A percentile compares a stretch with the other conserved stretches of the same genome.
Conservation (phyloP, 106 monocot genomes). For the Acorus gramineus region DNA sequence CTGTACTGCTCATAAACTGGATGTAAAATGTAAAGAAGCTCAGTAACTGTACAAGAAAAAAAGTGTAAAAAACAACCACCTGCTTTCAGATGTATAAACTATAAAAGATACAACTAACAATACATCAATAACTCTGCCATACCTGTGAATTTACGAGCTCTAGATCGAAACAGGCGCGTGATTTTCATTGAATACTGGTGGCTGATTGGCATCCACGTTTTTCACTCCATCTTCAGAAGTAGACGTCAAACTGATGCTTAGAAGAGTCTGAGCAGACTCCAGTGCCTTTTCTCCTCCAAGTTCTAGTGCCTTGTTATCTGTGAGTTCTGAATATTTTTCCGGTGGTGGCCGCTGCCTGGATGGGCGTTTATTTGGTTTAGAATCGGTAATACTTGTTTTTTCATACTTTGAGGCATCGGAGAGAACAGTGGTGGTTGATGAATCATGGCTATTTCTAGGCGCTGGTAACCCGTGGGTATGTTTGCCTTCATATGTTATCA, state of each 20-base stretch:
- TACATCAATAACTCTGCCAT: constrained; percentile 8
- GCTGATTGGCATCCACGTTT: constrained; percentile 27
- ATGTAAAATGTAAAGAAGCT: no score
- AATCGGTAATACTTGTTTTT: constrained; percentile 3
- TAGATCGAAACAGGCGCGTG: constrained; percentile 42
- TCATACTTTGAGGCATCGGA: neutral
- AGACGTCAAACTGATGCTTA: constrained; percentile 37
- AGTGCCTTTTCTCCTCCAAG: constrained; percentile 32
- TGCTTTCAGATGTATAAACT: neutral
- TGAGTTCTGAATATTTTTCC: neutral
- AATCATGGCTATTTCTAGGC: constrained; percentile 17
- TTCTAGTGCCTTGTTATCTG: constrained; percentile 21
- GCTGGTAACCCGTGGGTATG: constrained; percentile 69
- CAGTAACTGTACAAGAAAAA: no score
- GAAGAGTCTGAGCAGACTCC: constrained; percentile 60
- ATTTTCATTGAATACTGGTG: constrained; percentile 30
- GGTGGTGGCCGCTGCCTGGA: no score
- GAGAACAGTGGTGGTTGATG: neutral
- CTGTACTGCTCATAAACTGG: no score
- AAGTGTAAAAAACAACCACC: no score
- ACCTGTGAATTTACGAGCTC: constrained; percentile 28
- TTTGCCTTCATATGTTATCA: constrained; percentile 82
- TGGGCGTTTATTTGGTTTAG: constrained; percentile 1
- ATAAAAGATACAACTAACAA: neutral
- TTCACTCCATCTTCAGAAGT: constrained; percentile 12